phyloP scores from a whole-genome alignment of 495 filamentous ascomycete species.

The Podospora appendiculata region DNA sequence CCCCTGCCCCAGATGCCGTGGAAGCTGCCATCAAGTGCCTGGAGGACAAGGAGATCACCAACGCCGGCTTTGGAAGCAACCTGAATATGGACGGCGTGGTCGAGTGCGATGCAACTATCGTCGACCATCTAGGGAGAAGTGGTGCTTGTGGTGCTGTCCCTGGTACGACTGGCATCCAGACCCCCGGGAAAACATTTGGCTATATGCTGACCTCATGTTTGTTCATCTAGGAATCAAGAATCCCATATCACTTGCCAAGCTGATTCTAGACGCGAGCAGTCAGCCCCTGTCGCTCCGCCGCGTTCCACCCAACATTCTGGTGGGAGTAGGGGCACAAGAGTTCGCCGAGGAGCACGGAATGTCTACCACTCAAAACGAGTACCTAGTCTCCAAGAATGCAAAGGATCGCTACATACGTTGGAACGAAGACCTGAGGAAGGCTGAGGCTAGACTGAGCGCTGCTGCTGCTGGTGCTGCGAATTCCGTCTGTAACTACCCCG shows the following conservation, averaged over 20 bases:
- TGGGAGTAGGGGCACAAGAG: conserved; percentile 71
- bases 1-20: conserved; percentile 79
- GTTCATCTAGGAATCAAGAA: conserved; percentile 69
- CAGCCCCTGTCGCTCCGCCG: conserved; percentile 68
- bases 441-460: conserved; percentile 23
- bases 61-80: conserved; percentile 94
- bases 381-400: conserved; percentile 65
- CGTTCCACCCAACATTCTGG: conserved; percentile 87
- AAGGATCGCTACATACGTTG: conserved; percentile 68
- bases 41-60: conserved; percentile 92
- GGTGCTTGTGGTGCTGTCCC: conserved; percentile 86
- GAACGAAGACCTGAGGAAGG: conserved; percentile 62
- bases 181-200: neutral
- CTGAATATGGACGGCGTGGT: conserved; percentile 82
- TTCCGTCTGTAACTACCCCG: conserved; percentile 1
- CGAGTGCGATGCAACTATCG: conserved; percentile 87
- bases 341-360: conserved; percentile 78
- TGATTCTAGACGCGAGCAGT: conserved; percentile 68
- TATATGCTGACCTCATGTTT: neutral
- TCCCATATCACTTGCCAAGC: conserved; percentile 78
- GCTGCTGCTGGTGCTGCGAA: neutral
- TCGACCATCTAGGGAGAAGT: conserved; percentile 85
- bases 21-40: conserved; percentile 81
- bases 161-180: conserved; percentile 48
- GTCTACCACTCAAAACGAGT: conserved; percentile 58